Base-by-base conservation (phyloP, 176 grass and related monocot genomes). In the Pharus latifolius region DNA sequence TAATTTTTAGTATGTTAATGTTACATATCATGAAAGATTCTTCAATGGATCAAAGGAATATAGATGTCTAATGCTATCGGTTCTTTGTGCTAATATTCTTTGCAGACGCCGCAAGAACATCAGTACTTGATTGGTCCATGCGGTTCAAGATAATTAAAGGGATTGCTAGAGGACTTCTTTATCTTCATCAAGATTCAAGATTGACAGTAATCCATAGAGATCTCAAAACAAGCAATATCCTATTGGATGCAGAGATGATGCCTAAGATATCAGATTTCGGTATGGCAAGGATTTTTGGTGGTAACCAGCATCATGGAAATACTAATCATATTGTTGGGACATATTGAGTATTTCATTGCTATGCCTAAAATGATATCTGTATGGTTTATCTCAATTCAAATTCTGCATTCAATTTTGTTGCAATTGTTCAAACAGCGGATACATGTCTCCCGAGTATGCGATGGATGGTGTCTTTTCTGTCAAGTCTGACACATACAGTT, bases 391-490 rank as follows among this genome's bases (percentile, higher is more conserved):
- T 58, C 8, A 7, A 23, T 73, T 24, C 3, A 16, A 15, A 31
- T 34, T 16, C 14, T 60, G 6, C 11, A 30, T 56, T 15, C 42
- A 14, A 58, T 73, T 2, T 20, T 66, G 18, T 29, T 24, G 7
- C 16, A 38, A 50, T 27, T 2, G 17, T 75, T 17, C 17, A 29
- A 35, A 28, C 48, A 88, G 84, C 13, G 79, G 79, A 13, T 82
- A 79, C 33, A 80, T 85, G 83, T 69, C 83, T 12, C 69, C 83
- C 3, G 76, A 85, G 20, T 88, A 88, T 50, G 84, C 69, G 32
- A 78, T 88, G 74, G 60, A 69, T 23, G 84, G 84, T 16, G 28
- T 24, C 16, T 75, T 87, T 78, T 88, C 85, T 3, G 31, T 75
- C 11, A 88, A 88, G 67, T 83, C 61, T 0, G 79, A 83, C 37